A percentile compares a stretch with the other conserved stretches of the same genome.
phyloP scores from a whole-genome alignment of 2,329 filamentous ascomycete species.

The Raffaelea ambrosiae region DNA sequence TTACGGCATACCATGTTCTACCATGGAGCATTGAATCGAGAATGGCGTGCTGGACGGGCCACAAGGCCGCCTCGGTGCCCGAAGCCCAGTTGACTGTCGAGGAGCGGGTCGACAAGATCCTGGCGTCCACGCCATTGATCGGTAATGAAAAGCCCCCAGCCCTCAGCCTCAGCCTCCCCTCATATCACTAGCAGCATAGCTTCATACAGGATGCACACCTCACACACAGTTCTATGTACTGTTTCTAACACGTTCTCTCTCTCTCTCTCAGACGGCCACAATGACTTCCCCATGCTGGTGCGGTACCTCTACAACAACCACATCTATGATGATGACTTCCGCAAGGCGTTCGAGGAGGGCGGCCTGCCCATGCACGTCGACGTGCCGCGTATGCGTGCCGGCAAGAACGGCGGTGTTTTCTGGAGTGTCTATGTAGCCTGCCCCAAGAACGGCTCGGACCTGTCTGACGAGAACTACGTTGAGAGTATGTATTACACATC shows the following conservation, averaged over 20 bases:
- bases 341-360: constrained; percentile 63
- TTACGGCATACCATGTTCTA: neutral
- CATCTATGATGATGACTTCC: constrained; percentile 68
- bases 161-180: no score
- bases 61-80: neutral
- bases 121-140: constrained; percentile 15
- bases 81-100: constrained; percentile 8
- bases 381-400: constrained; percentile 62
- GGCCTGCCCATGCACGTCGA: constrained; percentile 66
- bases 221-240: no score
- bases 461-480: constrained; percentile 64
- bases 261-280: constrained; percentile 69
- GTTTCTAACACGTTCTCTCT: neutral
- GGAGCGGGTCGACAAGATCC: constrained; percentile 14
- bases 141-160: constrained; percentile 4
- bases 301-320: constrained; percentile 62
- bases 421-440: constrained; percentile 84
- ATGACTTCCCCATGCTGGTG: constrained; percentile 74
- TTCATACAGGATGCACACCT: no score
- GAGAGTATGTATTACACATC: constrained; percentile 52
- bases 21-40: no score
- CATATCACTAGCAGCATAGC: no score
- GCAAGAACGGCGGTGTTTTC: constrained; percentile 76
- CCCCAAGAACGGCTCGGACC: constrained; percentile 62
- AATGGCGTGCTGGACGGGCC: neutral